Evolutionary conservation across 2,329 filamentous ascomycete species (phyloP).

Genomic region (Colletotrichum salicis): DNA sequence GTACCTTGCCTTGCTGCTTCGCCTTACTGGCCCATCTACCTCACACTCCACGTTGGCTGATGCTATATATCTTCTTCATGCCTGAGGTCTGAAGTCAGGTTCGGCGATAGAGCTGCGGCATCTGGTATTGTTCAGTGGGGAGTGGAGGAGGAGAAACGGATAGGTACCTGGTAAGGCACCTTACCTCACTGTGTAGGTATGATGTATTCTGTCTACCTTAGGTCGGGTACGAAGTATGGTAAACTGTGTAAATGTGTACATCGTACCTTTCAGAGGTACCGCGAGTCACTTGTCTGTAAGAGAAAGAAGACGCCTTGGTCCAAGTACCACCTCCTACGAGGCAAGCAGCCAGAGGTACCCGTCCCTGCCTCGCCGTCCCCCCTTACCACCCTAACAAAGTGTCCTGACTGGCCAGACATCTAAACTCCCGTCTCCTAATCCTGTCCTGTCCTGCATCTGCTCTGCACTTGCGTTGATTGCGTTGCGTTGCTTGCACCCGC

Average conservation of each 20-base stretch:
- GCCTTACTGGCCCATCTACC: background rate
- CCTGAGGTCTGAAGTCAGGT: background rate
- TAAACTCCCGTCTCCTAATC: background rate
- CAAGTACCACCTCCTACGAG: background rate
- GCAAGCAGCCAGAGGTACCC: constrained; percentile 10
- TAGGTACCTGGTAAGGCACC: background rate
- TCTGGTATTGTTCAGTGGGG: background rate
- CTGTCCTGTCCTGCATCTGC: background rate
- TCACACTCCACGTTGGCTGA: background rate
- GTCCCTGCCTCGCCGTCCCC: background rate
- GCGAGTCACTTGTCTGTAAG: background rate
- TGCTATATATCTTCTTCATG: background rate
- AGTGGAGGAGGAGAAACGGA: background rate
- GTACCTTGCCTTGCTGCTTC: background rate
- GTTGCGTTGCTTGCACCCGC: background rate
- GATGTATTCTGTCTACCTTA: too few relatives aligned
- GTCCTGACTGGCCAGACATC: constrained; percentile 12
- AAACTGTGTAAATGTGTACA: too few relatives aligned
- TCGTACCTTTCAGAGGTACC: background rate
- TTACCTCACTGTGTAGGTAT: too few relatives aligned
- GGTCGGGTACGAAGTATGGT: too few relatives aligned
- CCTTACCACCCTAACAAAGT: constrained; percentile 5
- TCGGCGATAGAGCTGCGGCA: background rate
- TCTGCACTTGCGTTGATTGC: constrained; percentile 2
- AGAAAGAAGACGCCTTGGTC: background rate